Evolutionary conservation across 2,329 filamentous ascomycete genomes (phyloP).

Genomic region (Penicillium sp.): DNA sequence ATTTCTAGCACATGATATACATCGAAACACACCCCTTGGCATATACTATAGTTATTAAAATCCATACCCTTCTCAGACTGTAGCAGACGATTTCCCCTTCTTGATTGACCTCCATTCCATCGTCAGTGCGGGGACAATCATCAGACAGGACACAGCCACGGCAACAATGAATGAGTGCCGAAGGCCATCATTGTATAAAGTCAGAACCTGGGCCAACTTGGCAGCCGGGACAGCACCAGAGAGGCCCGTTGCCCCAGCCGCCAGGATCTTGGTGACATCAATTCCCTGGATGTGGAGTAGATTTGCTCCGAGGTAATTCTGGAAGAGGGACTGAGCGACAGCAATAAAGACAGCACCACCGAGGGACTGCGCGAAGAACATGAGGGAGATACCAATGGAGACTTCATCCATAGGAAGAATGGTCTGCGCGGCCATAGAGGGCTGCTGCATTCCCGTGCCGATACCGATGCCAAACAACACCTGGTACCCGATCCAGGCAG

Average conservation of each 20-base stretch:
- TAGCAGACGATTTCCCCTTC: neutral
- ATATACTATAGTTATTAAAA: neutral
- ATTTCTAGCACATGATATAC: too few relatives aligned
- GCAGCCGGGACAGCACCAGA: slow-evolving; percentile 5
- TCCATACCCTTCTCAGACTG: neutral
- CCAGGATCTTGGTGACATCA: slow-evolving; percentile 5
- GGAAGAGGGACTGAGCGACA: slow-evolving; percentile 15
- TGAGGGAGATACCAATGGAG: slow-evolving; percentile 14
- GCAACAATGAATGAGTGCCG: slow-evolving; percentile 12
- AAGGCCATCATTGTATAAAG: slow-evolving; percentile 13
- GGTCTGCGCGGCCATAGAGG: slow-evolving; percentile 15
- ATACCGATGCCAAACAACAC: slow-evolving; percentile 16
- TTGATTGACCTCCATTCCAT: slow-evolving; percentile 15
- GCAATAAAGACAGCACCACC: slow-evolving; percentile 16
- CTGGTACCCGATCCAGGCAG: slow-evolving; percentile 18
- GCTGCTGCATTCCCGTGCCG: slow-evolving; percentile 16
- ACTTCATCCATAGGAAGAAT: slow-evolving; percentile 12
- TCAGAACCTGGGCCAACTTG: slow-evolving; percentile 11
- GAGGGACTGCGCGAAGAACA: slow-evolving; percentile 17
- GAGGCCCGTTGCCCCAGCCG: slow-evolving; percentile 12
- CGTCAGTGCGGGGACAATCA: slow-evolving; percentile 9
- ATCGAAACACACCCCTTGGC: too few relatives aligned
- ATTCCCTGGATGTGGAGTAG: slow-evolving; percentile 11
- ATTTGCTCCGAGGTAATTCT: slow-evolving; percentile 10
- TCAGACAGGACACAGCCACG: slow-evolving; percentile 10